A percentile compares a stretch with the other conserved stretches of the same genome.
phyloP scores from a whole-genome alignment of 1,284 basidiomycete species.

The Singerocomus inundabilis region DNA sequence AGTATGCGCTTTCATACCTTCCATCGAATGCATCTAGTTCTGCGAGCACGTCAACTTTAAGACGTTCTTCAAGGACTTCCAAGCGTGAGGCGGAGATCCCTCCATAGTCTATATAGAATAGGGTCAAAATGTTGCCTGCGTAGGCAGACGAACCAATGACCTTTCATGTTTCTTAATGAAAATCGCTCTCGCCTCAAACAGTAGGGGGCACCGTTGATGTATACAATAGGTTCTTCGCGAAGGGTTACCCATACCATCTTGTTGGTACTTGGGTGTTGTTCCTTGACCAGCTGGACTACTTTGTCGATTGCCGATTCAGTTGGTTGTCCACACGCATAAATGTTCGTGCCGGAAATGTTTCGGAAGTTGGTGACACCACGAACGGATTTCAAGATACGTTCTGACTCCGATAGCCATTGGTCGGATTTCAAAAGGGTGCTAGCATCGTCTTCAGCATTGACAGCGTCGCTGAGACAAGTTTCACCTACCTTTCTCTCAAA shows the following conservation, averaged over 20 bases:
- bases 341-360: slow-evolving; percentile 77
- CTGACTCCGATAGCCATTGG: slow-evolving; percentile 79
- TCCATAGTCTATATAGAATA: slow-evolving; percentile 66
- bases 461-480: background rate
- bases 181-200: slow-evolving; percentile 78
- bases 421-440: slow-evolving; percentile 90
- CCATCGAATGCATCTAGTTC: slow-evolving; percentile 86
- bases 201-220: slow-evolving; percentile 86
- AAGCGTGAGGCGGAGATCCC: slow-evolving; percentile 88
- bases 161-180: slow-evolving; percentile 85
- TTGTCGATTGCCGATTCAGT: slow-evolving; percentile 87
- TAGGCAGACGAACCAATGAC: slow-evolving; percentile 34
- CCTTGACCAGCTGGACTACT: slow-evolving; percentile 72
- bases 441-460: slow-evolving; percentile 3
- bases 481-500: slow-evolving; percentile 74
- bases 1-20: slow-evolving; percentile 42
- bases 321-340: slow-evolving; percentile 93
- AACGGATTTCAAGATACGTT: slow-evolving; percentile 63
- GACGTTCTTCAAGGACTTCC: slow-evolving; percentile 88
- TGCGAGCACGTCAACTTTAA: slow-evolving; percentile 85
- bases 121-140: slow-evolving; percentile 3
- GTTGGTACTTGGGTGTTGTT: slow-evolving; percentile 57
- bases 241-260: slow-evolving; percentile 91
- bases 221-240: slow-evolving; percentile 92
- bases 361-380: slow-evolving; percentile 96